Percentiles rank a stretch among this genome's conserved stretches.
Evolutionary conservation across 345 rosid genomes (phyloP).

Genomic region (Sisymbrium altissimum): DNA sequence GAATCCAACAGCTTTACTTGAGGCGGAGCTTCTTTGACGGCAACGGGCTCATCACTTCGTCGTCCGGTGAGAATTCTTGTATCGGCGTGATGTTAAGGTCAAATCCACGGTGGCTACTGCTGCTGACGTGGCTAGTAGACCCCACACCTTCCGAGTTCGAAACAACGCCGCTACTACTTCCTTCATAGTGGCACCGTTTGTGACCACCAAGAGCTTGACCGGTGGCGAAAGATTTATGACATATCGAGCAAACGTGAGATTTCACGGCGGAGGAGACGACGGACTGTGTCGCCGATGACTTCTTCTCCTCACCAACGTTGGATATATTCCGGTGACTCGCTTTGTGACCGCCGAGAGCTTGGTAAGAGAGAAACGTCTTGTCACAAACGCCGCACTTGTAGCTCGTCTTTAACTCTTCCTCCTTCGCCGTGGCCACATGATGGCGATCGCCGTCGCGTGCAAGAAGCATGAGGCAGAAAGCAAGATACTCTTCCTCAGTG

Average conservation of each 20-base stretch:
- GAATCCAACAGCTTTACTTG: not conserved
- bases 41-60: constrained; percentile 48
- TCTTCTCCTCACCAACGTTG: not conserved
- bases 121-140: constrained; percentile 44
- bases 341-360: constrained; percentile 88
- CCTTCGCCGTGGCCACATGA: not conserved
- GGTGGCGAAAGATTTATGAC: constrained; percentile 66
- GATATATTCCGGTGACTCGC: constrained; percentile 61
- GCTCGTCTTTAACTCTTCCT: not conserved
- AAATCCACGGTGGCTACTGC: constrained; percentile 43
- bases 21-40: constrained; percentile 44
- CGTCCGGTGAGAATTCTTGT: constrained; percentile 42
- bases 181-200: constrained; percentile 88
- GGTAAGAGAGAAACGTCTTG: constrained; percentile 71
- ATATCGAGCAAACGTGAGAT: constrained; percentile 79
- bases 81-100: constrained; percentile 57
- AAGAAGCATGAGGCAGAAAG: constrained; percentile 48
- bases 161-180: constrained; percentile 34
- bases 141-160: constrained; percentile 45
- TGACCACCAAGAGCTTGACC: constrained; percentile 96
- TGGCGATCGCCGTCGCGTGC: constrained; percentile 28
- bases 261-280: constrained; percentile 23
- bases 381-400: constrained; percentile 73
- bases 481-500: constrained; percentile 43
- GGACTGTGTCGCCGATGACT: not conserved